Base-by-base conservation (phyloP, 768 basidiomycete species). In the Auricularia sp. region DNA sequence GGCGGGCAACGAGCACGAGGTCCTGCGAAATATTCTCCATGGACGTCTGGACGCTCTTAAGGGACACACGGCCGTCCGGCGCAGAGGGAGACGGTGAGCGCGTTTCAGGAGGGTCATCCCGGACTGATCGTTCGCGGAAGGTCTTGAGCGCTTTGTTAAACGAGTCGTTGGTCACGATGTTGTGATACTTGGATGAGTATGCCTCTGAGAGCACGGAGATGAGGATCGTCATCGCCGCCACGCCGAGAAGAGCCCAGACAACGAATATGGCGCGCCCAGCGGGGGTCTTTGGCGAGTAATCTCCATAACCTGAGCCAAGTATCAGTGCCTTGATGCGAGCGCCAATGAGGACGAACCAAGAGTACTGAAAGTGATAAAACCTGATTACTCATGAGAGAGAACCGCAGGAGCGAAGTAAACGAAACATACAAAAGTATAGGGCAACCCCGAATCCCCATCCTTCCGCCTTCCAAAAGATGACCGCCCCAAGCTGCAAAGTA, bases 261-360 rank as follows among this genome's bases (percentile, higher is more conserved):
- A 91, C 81, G 71, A 92, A 92, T 39, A 92, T 79, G 14, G 87
- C 83, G 29, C 89, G 83, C 11, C 90, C 91, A 3, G 87, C 83
- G 11, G 86, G 83, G 0, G 87, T 85, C 62, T 72, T 70, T 0
- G 89, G 90, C 0, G 82, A 68, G 14, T 79, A 76, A 69, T 92
- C 90, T n/a, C 87, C 82, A 56, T 63, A 71, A 5, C 68, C 63
- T 58, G 58, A 7, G 24, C 16, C 35, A 5, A 11, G 14, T 35
- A 42, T 64, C 59, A 47, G 39, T 39, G n/a, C 42, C 13, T 21
- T 61, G 56, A 36, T 21, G 54, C 42, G 47, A 42, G 21, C 3
- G 1, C 65, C n/a, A 56, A 45, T 58, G 51, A 5, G 45, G 29
- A 86, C 42, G 59, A 89, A 14, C 90, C 90, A 35, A 91, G 85